Evolutionary conservation across 768 basidiomycete genomes (phyloP).

Genomic region (Xanthoconium stramineum): DNA sequence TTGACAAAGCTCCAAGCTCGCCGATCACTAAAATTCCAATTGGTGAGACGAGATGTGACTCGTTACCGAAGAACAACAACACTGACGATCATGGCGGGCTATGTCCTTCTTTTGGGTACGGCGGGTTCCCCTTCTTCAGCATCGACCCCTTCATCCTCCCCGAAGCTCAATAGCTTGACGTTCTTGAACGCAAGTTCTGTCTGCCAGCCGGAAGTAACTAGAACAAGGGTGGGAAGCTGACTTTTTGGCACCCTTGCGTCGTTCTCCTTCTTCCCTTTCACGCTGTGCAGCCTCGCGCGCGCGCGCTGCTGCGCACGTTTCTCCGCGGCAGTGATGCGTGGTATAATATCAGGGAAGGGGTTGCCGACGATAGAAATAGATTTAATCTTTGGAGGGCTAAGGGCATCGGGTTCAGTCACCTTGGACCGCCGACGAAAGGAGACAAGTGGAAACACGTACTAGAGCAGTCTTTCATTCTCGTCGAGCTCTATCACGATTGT

Average conservation of each 20-base stretch:
- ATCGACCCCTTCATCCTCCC: slow-evolving; percentile 61
- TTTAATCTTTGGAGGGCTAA: slow-evolving; percentile 88
- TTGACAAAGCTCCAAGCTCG: slow-evolving; percentile 6
- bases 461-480: slow-evolving; percentile 71
- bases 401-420: background rate
- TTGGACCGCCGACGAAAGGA: background rate
- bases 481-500: slow-evolving; percentile 54
- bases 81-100: slow-evolving; percentile 79
- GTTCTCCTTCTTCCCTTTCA: slow-evolving; percentile 73
- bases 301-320: slow-evolving; percentile 81
- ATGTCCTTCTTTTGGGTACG: slow-evolving; percentile 71
- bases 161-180: slow-evolving; percentile 87
- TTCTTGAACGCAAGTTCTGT: slow-evolving; percentile 51
- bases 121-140: slow-evolving; percentile 53
- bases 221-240: slow-evolving; percentile 32
- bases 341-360: slow-evolving; percentile 93
- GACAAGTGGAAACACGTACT: slow-evolving; percentile 45
- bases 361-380: slow-evolving; percentile 84
- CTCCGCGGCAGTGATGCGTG: slow-evolving; percentile 94
- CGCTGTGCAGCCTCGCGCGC: slow-evolving; percentile 66
- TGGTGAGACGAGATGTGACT: background rate
- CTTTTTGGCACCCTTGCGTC: slow-evolving; percentile 85
- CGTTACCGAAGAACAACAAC: background rate
- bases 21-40: slow-evolving; percentile 23
- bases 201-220: background rate